phyloP scores from a whole-genome alignment of 768 basidiomycete species.

The Xerocomellus dryophilus region DNA sequence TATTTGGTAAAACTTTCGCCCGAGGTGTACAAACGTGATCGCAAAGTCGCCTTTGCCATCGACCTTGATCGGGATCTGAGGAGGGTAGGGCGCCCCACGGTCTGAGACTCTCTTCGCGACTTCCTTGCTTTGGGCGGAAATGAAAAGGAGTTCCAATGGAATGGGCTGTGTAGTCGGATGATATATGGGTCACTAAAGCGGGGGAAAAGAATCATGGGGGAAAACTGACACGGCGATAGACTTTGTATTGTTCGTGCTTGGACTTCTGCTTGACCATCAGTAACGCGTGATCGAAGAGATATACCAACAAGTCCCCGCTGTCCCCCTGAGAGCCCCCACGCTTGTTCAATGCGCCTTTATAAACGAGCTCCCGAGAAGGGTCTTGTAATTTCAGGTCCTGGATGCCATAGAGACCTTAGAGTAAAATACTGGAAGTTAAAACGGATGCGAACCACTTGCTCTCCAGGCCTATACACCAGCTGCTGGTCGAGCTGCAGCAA shows the following conservation, averaged over 20 bases:
- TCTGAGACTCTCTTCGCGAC: slow-evolving; percentile 45
- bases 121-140: slow-evolving; percentile 57
- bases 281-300: slow-evolving; percentile 95
- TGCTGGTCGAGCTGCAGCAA: slow-evolving; percentile 91
- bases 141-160: slow-evolving; percentile 86
- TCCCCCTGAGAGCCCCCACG: slow-evolving; percentile 67
- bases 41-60: slow-evolving; percentile 82
- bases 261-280: slow-evolving; percentile 94
- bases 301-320: slow-evolving; percentile 88
- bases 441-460: slow-evolving; percentile 69
- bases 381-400: slow-evolving; percentile 86
- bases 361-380: slow-evolving; percentile 86
- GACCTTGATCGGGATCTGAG: slow-evolving; percentile 49
- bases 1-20: slow-evolving; percentile 87
- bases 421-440: neutral
- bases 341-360: slow-evolving; percentile 87
- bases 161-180: slow-evolving; percentile 63
- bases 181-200: slow-evolving; percentile 5
- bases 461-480: slow-evolving; percentile 83
- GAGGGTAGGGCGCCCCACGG: slow-evolving; percentile 40
- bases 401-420: neutral
- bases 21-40: slow-evolving; percentile 92
- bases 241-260: slow-evolving; percentile 88
- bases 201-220: neutral
- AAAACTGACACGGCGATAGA: slow-evolving; percentile 80